Evolutionary conservation across 164 flowering plant genomes (phyloP), one percentile per base, ranked within the genome.

Genomic region (Tetrastigma voinierianum): DNA sequence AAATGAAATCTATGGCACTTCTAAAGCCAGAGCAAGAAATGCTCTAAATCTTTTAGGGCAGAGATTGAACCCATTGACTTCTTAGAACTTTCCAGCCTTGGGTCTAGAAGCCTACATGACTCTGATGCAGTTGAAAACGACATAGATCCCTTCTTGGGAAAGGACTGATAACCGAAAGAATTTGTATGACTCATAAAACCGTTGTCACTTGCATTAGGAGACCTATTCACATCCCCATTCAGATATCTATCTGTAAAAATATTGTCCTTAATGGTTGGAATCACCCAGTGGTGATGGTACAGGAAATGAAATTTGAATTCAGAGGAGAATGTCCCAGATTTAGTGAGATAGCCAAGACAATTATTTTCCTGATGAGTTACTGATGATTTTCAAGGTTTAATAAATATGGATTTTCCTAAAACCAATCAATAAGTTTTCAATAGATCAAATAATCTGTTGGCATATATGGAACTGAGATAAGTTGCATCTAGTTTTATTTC

Each of bases 241-340:
- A 89, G 23, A 75, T 89, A 95, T 62, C 73, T 81, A 78, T 88
- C 98, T 95, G 90, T 80, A 80, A 69, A 46, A 54, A 64, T 3
- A 67, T 20, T 57, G 23, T 45, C 51, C 45, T 24, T 7, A n/a
- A 52, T 56, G n/a, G 67, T 71, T 56, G 79, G 65, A 47, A 64
- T 64, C 40, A 56, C n/a, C 63, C 23, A 71, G 20, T 57, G 15
- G 18, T n/a, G 9, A 46, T 14, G 9, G 20, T 19, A 11, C 23
- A 21, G 4, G 17, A 49, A 45, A 10, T 25, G 25, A 40, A 20
- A 12, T n/a, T 2, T 21, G 21, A 57, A 56, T 11, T 58, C 2
- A 9, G 48, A 10, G 1, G 15, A 52, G 19, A 18, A 47, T 23
- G 5, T 4, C 17, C 53, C 45, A 21, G n/a, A 32, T 57, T 12